Conservation (phyloP, 108 stramenopile species). For the Mediolabrus comicus region DNA sequence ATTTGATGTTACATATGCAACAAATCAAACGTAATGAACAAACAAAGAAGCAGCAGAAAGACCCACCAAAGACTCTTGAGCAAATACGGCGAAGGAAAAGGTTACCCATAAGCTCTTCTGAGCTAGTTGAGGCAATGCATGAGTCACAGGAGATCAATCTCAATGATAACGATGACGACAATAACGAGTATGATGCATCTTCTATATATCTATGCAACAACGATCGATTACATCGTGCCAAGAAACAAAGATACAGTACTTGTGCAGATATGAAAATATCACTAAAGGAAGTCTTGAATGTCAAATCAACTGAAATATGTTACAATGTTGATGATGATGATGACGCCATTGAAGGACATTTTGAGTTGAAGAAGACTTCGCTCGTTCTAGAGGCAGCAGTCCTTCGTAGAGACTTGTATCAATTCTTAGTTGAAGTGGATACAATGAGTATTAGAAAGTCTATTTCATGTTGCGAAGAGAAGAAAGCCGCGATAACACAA, state of each 20-base stretch:
- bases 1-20: background rate
- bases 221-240: constrained; percentile 20
- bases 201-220: constrained; percentile 4
- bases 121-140: constrained; percentile 13
- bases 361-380: background rate
- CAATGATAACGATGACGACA: background rate
- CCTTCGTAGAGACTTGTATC: constrained; percentile 40
- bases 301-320: background rate
- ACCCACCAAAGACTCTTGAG: background rate
- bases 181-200: background rate
- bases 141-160: background rate
- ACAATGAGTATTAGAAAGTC: background rate
- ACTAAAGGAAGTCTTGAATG: constrained; percentile 28
- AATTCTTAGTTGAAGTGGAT: constrained; percentile 13
- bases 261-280: constrained; percentile 25
- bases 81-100: background rate
- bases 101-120: constrained; percentile 3
- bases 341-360: background rate
- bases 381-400: constrained; percentile 15
- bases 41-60: background rate
- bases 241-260: constrained; percentile 8
- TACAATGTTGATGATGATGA: background rate
- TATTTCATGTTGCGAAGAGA: background rate
- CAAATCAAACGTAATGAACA: no score
- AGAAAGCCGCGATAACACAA: background rate